Evolutionary conservation across 257 asterid species (phyloP).

Genomic region (Ocimum tenuiflorum): DNA sequence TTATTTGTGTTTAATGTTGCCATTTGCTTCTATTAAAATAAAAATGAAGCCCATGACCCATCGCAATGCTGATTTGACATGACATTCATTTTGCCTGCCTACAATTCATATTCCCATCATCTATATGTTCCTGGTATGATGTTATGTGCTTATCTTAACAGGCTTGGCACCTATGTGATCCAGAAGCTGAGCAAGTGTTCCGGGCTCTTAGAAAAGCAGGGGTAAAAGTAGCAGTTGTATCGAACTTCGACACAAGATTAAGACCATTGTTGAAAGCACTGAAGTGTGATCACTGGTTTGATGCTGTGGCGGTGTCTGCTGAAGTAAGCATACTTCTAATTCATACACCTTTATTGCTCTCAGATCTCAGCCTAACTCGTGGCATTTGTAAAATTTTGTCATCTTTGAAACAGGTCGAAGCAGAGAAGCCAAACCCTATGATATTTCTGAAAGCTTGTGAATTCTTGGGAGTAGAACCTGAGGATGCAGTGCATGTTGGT

Average conservation of each 20-base stretch:
- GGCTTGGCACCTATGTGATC: slow-evolving; percentile 99
- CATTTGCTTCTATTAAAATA: not conserved
- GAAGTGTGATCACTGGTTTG: slow-evolving; percentile 96
- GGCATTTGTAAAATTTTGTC: not conserved
- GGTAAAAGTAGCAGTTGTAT: slow-evolving; percentile 78
- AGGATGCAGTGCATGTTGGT: slow-evolving; percentile 95
- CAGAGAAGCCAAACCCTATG: slow-evolving; percentile 97
- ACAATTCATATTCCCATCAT: not conserved
- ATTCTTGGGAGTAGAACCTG: slow-evolving; percentile 75
- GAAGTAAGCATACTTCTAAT: slow-evolving; percentile 44
- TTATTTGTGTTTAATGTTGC: not conserved
- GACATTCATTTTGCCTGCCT: not conserved
- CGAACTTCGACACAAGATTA: slow-evolving; percentile 87
- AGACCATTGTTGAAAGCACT: slow-evolving; percentile 80
- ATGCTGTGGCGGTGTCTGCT: slow-evolving; percentile 96
- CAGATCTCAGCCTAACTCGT: not conserved
- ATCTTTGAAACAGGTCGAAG: slow-evolving; percentile 61
- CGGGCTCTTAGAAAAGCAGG: slow-evolving; percentile 72
- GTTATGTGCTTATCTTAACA: slow-evolving; percentile 19
- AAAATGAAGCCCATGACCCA: not conserved
- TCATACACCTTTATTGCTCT: not conserved
- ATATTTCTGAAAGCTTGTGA: slow-evolving; percentile 95
- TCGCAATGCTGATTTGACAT: not conserved
- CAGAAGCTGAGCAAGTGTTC: slow-evolving; percentile 77
- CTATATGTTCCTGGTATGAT: not conserved